Base-by-base conservation (phyloP, 257 asterid genomes). In the Nicotiana otophora region DNA sequence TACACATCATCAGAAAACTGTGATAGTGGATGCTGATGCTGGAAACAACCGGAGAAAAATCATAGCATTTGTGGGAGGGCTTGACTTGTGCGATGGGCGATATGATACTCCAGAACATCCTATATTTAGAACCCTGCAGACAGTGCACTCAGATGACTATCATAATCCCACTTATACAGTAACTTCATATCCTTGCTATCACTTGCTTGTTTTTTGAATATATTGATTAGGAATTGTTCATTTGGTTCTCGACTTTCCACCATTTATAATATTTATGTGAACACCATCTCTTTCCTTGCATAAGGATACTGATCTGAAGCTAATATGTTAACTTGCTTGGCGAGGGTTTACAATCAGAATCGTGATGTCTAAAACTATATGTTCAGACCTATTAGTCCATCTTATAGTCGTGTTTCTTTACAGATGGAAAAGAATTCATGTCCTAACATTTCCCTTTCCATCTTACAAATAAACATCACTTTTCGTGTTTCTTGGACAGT, bases 1-100 rank as follows among this genome's bases (percentile, higher is more conserved):
- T 82, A 96, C 98, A 16, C 98, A 96, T 89, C 99, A 96, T 87
- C 99, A 96, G 90, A 96, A 96, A 90, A 94, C 98, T n/a, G 95
- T 96, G 84, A 81, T 96, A 34, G 97, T 94, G 82, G 99, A 96
- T 84, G 93, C 97, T 80, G 98, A 96, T 86, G 99, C 99, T 87
- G 97, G 97, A 81, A 88, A 91, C 81, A 86, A 87, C 84, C 86
- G 85, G 85, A 91, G 99, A 89, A 88, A 88, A 85, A 93, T 96
- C 85, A 82, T 91, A 78, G 89, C 98, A 77, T 96, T 96, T 88
- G 83, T 96, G 75, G 98, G 99, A 67, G 99, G 99, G 34, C 94
- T 96, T 72, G 99, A 96, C 85, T 82, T 96, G 80, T 96, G 99
- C 67, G 93, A 94, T 83, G 99, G 99, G 8, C 91, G 99, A 83